Base-by-base conservation (phyloP, 352 stramenopile genomes). In the Pythium oligandrum region DNA sequence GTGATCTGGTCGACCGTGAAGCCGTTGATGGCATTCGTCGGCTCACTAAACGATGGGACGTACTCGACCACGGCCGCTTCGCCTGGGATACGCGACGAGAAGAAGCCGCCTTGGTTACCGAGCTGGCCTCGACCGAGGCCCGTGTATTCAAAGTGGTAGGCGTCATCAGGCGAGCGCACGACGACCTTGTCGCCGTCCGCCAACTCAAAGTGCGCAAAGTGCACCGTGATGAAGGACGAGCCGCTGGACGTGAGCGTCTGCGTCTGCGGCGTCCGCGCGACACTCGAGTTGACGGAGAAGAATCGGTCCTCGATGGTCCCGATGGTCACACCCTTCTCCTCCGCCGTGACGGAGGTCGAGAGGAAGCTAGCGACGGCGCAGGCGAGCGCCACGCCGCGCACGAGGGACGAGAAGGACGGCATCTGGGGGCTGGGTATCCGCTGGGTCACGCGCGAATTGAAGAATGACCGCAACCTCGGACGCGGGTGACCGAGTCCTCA, bases 181-280 rank as follows among this genome's bases (percentile, higher is more conserved):
- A 66, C 40, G 34, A 66, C 52, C 53, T 57, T 56, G 35, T 66
- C 63, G 10, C 58, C 63, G 26, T 6, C 30, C 5, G 49, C 46
- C 17, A 70, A 48, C 30, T 64, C 39, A 30, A 70, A 66, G 42
- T 44, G 48, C 45, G 42, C 34, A 17, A 70, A 70, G 31, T 66
- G 63, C 5, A 70, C 47, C 26, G 55, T 63, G 42, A 70, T 53
- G 40, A 66, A 70, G 32, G 51, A 37, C 32, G 62, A 55, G 42
- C 45, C 42, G n/a, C 33, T 6, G 26, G 43, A 61, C 10, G 31
- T 40, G 39, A 61, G 55, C n/a, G 39, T 61, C 48, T 61, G 36
- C 3, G 12, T 51, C 32, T 35, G 45, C 1, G 46, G n/a, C 45
- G 12, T 37, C 34, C 55, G 55, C 47, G 50, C 46, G 10, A 38